A percentile compares a stretch with the other conserved stretches of the same genome.
These are phyloP conservation scores for Suhomyces bolitotheri DNA, from an alignment of 1,139 yeast species.

Conservation along the genomic window DNA sequence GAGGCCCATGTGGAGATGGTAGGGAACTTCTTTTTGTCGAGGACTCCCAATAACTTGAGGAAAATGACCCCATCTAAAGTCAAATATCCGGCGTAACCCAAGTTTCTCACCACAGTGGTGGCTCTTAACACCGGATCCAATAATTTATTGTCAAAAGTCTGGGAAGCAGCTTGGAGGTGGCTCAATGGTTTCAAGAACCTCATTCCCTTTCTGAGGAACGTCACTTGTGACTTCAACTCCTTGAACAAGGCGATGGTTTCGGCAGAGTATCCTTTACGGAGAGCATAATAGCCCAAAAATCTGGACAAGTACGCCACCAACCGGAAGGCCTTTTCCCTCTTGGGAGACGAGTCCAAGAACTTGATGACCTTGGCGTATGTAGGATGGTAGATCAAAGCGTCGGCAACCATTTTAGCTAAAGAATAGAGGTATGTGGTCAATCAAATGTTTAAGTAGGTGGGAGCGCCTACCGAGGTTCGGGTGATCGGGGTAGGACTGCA, in stretches of 20 bases:
- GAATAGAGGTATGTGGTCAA: background rate
- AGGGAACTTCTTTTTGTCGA: conserved; percentile 37
- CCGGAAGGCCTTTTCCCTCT: conserved; percentile 77
- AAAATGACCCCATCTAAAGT: conserved; percentile 72
- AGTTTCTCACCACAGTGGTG: conserved; percentile 64
- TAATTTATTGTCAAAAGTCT: conserved; percentile 70
- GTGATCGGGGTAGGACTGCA: conserved; percentile 5
- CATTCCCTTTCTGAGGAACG: conserved; percentile 78
- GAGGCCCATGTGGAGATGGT: conserved; percentile 47
- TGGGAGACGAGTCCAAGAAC: conserved; percentile 65
- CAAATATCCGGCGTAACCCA: conserved; percentile 75
- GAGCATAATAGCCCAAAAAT: conserved; percentile 64
- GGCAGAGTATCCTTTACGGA: conserved; percentile 58
- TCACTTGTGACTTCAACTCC: conserved; percentile 57
- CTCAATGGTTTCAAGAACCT: conserved; percentile 82
- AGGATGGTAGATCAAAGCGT: conserved; percentile 74
- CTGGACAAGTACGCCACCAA: conserved; percentile 80
- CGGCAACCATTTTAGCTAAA: conserved; percentile 54
- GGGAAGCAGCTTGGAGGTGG: conserved; percentile 70
- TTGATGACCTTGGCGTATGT: conserved; percentile 60
- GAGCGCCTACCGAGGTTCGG: conserved; percentile 7
- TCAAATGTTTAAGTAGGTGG: conserved; percentile 4
- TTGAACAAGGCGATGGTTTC: conserved; percentile 52
- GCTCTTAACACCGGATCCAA: conserved; percentile 61
- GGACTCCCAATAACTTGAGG: conserved; percentile 55